A percentile compares a stretch with the other conserved stretches of the same genome.
These are phyloP conservation scores for Centella asiatica DNA, from an alignment of 129 eudicot species.

Conservation along the genomic window DNA sequence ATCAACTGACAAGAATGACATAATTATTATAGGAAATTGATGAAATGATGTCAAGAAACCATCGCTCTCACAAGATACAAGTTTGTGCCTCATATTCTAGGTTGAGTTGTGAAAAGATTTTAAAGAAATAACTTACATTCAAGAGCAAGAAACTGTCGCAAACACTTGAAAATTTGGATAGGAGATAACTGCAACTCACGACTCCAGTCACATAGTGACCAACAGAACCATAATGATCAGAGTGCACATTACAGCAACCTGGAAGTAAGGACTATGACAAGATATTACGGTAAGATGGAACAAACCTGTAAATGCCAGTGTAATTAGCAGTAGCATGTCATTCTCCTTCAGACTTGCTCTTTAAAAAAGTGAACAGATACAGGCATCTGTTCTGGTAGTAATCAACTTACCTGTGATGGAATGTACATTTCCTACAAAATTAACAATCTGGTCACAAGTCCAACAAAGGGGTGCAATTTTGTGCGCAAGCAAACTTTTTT, in stretches of 20 bases:
- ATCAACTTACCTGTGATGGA: constrained; percentile 24
- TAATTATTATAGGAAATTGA: too few relatives aligned
- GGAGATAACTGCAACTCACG: constrained; percentile 39
- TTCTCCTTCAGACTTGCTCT: constrained; percentile 28
- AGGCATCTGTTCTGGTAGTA: constrained; percentile 28
- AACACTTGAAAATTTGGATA: constrained; percentile 21
- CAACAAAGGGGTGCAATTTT: neutral
- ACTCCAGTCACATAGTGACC: constrained; percentile 22
- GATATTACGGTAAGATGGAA: neutral
- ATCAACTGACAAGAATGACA: too few relatives aligned
- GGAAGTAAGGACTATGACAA: neutral
- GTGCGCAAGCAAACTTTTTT: neutral
- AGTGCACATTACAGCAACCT: constrained; percentile 37
- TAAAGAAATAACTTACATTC: constrained; percentile 26
- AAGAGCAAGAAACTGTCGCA: constrained; percentile 23
- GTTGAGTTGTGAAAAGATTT: neutral
- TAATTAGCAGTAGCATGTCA: neutral
- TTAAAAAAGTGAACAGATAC: constrained; percentile 29
- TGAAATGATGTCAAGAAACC: too few relatives aligned
- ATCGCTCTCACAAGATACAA: too few relatives aligned
- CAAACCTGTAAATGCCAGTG: neutral
- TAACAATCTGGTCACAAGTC: neutral
- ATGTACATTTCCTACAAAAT: constrained; percentile 21
- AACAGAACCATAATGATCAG: constrained; percentile 16
- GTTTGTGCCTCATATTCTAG: too few relatives aligned